Evolutionary conservation across 345 rosid species (phyloP), one percentile per base, ranked within the genome.

Genomic region (Kandelia obovata): DNA sequence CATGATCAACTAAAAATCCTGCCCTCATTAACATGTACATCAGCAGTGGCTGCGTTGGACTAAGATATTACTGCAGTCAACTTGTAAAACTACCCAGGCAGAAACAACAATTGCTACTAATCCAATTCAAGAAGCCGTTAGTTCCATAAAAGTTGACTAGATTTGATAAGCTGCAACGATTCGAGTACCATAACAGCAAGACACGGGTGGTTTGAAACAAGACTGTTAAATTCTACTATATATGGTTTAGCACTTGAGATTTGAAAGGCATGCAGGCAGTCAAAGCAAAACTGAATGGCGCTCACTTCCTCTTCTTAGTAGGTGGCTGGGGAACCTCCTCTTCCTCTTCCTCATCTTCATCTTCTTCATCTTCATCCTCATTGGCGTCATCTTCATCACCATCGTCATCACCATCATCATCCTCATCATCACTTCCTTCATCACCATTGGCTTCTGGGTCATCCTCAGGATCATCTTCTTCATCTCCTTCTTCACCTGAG

Each of bases 241-340:
- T 58, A 65, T 21, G 71, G 35, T 64, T 69, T 58, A 61, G 71
- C 71, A 66, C 58, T 23, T 61, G 49, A 5, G 49, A 17, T 13
- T 43, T 43, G 17, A 3, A 43, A 43, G 49, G 16, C 49, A 23
- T 56, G 28, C 28, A 56, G 51, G 53, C 53, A 60, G 68, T 57
- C 8, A 53, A 31, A 26, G 39, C 37, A n/a, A 39, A 23, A 46
- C 65, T 10, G 28, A 2, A 10, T 35, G 37, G 56, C 35, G 69
- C 68, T 87, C 79, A 86, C 80, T 86, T 88, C 72, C 87, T 86
- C 79, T 83, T 86, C 81, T 86, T 88, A 52, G 88, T 8, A 10
- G 92, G 87, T 5, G 90, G 90, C 80, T 86, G 83, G 17, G 78
- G 85, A 77, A 65, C 76, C 28, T 83, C 85, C 0, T 84, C 87